These are phyloP conservation scores for Colletotrichum caudatum DNA, from an alignment of 2,329 filamentous ascomycete genomes.

Conservation along the genomic window DNA sequence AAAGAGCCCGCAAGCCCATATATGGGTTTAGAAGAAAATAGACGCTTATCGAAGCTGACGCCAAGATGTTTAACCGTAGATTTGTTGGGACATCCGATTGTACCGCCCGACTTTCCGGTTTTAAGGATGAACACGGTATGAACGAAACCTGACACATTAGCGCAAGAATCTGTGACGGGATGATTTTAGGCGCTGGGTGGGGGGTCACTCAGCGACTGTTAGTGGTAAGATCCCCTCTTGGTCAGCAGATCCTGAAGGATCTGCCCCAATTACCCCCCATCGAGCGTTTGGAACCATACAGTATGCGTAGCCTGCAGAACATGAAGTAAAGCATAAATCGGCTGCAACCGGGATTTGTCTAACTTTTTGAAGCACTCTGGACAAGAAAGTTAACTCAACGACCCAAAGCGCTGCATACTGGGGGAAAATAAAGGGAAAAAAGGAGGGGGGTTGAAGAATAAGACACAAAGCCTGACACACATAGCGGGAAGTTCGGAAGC, in stretches of 20 bases:
- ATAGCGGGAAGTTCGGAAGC: not conserved
- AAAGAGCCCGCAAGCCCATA: not conserved
- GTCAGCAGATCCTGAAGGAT: not conserved
- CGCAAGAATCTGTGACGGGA: constrained; percentile 5
- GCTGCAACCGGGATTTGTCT: not conserved
- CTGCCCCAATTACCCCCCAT: not conserved
- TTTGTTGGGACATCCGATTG: not conserved
- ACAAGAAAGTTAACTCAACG: not conserved
- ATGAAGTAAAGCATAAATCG: constrained; percentile 2
- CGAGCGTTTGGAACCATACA: not conserved
- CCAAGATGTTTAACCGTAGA: no score
- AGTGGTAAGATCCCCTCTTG: constrained; percentile 16
- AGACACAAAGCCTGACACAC: not conserved
- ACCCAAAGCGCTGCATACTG: not conserved
- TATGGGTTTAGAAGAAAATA: not conserved
- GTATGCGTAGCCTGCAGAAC: not conserved
- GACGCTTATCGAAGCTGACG: not conserved
- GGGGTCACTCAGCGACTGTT: not conserved
- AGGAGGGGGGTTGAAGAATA: not conserved
- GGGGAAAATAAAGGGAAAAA: not conserved
- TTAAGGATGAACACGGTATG: constrained; percentile 16
- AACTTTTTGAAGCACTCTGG: not conserved
- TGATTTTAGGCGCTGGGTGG: constrained; percentile 7
- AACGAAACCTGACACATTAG: constrained; percentile 17
- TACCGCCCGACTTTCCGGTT: not conserved